Evolutionary conservation across 331 rosid species (phyloP), one percentile per base, ranked within the genome.

Genomic region (Phaseolus coccineus): DNA sequence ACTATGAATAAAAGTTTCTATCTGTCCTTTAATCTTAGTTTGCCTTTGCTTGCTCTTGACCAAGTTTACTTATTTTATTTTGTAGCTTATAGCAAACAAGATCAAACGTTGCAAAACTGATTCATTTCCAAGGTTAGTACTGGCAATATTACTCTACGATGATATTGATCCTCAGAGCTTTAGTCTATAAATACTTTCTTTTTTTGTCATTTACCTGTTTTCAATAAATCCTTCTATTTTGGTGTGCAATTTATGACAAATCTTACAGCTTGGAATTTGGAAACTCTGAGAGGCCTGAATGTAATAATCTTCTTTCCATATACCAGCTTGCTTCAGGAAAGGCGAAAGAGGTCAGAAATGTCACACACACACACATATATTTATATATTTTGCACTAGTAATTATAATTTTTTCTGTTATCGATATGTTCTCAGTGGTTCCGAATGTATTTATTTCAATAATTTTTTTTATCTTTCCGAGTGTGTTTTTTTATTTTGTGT

Each of bases 31-130:
- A 58, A 59, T 79, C 8, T 71, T 82, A 70, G 64, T 44, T 87
- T 35, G 64, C 58, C 47, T 57, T 53, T 48, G 77, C 84, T 48
- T 80, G 69, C 78, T 56, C 64, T 85, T 84, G 76, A 80, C 84
- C 77, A 74, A 85, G 51, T 80, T 84, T 69, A 63, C 67, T 74
- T 76, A 33, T 53, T 48, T 76, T 88, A 51, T 86, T 82, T 81
- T 84, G 87, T 77, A 95, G 99, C 90, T 88, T 66, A 90, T 95
- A 87, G 87, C 82, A 70, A 93, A 85, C 97, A 95, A 95, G 90
- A 93, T 95, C 83, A 95, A 95, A 76, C 97, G 98, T 72, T 95
- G 99, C 93, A 95, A 95, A 85, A 95, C 98, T 10, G 99, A 95
- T 86, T 85, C 99, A 39, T 87, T 91, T 84, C 76, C 92, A 14